Evolutionary conservation across 2,329 filamentous ascomycete genomes (phyloP).

Genomic region (Dothistroma pini): DNA sequence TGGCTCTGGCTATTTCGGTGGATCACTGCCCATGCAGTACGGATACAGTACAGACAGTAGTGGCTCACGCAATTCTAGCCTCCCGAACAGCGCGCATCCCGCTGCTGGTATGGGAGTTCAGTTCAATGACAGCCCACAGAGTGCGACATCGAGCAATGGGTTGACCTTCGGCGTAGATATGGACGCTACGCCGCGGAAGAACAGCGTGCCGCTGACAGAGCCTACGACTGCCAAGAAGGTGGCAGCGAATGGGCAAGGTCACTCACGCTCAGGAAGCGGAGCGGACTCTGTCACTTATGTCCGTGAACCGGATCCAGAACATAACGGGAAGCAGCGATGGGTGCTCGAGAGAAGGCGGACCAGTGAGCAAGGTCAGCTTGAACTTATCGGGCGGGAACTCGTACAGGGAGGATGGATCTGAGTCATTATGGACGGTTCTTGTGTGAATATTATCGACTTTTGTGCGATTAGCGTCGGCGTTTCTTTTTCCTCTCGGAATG

Average conservation of each 20-base stretch:
- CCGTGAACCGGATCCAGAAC: slow-evolving; percentile 57
- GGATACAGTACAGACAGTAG: slow-evolving; percentile 25
- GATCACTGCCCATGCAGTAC: slow-evolving; percentile 24
- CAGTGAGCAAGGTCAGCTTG: slow-evolving; percentile 61
- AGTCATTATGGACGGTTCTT: not conserved
- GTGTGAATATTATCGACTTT: not conserved
- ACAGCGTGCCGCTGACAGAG: slow-evolving; percentile 8
- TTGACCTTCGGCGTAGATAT: slow-evolving; percentile 19
- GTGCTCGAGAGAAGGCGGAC: slow-evolving; percentile 66
- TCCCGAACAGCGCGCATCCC: slow-evolving; percentile 12
- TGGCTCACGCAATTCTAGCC: slow-evolving; percentile 16
- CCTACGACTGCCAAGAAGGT: slow-evolving; percentile 24
- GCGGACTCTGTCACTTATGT: slow-evolving; percentile 68
- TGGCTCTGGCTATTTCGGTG: slow-evolving; percentile 19
- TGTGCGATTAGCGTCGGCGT: slow-evolving; percentile 4
- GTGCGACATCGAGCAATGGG: slow-evolving; percentile 16
- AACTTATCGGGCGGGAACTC: slow-evolving; percentile 63
- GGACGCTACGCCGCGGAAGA: slow-evolving; percentile 23
- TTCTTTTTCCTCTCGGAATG: not conserved
- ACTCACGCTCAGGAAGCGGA: slow-evolving; percentile 46
- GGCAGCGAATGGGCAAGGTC: slow-evolving; percentile 3
- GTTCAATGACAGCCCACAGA: slow-evolving; percentile 21
- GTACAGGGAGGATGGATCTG: slow-evolving; percentile 53
- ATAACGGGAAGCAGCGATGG: slow-evolving; percentile 58
- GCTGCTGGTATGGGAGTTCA: slow-evolving; percentile 1